These are phyloP conservation scores for Exutisphaerella laricina DNA, from an alignment of 2,329 filamentous ascomycete species.

Conservation along the genomic window DNA sequence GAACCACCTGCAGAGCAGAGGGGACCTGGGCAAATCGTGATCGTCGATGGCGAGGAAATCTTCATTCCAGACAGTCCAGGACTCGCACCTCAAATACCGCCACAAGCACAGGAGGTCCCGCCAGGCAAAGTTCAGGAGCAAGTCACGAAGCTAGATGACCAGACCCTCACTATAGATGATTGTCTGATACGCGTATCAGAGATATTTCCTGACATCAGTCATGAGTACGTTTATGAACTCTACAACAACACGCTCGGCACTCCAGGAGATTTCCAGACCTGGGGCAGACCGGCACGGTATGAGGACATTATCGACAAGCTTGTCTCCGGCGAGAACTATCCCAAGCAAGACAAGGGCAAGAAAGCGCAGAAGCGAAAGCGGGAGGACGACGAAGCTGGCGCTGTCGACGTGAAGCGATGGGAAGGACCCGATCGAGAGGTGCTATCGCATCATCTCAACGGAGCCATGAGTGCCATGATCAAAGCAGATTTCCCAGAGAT, in stretches of 20 bases:
- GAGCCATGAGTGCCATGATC: conserved; percentile 28
- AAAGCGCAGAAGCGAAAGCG: conserved; percentile 27
- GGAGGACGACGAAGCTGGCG: conserved; percentile 21
- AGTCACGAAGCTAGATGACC: conserved; percentile 3
- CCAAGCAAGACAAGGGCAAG: conserved; percentile 28
- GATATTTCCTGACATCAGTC: conserved; percentile 33
- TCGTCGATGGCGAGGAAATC: conserved; percentile 11
- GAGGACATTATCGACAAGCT: conserved; percentile 30
- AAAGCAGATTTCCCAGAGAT: conserved; percentile 40
- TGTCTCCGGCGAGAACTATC: conserved; percentile 24
- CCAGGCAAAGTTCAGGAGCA: not conserved
- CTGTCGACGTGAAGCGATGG: conserved; percentile 21
- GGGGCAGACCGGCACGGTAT: conserved; percentile 17
- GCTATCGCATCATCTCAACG: conserved; percentile 11
- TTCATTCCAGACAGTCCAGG: conserved; percentile 26
- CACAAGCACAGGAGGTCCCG: not conserved
- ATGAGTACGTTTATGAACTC: conserved; percentile 27
- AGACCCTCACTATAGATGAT: conserved; percentile 18
- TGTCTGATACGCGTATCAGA: conserved; percentile 28
- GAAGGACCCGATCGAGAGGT: conserved; percentile 20
- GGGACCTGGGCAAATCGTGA: conserved; percentile 3
- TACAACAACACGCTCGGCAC: conserved; percentile 20
- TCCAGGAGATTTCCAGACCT: conserved; percentile 5
- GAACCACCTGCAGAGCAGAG: not conserved
- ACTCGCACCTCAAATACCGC: not conserved